Conservation (phyloP, 2,329 filamentous ascomycete species). For the Sclerotinia glacialis region DNA sequence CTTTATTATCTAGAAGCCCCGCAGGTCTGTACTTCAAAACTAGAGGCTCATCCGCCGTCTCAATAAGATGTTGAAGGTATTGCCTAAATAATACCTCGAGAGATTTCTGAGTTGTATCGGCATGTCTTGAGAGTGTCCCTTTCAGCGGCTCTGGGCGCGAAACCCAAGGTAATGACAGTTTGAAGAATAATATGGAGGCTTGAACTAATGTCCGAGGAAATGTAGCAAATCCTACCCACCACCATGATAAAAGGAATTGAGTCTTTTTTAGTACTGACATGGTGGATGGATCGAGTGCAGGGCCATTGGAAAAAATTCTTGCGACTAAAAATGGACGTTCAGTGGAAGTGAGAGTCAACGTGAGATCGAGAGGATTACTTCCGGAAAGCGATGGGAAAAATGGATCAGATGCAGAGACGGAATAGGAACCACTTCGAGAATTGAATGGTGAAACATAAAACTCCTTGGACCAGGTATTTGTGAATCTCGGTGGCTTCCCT, state of each 20-base stretch:
- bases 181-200: slow-evolving; percentile 56
- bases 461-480: slow-evolving; percentile 61
- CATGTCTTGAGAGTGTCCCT: slow-evolving; percentile 53
- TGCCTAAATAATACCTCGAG: slow-evolving; percentile 49
- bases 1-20: slow-evolving; percentile 44
- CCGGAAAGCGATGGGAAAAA: slow-evolving; percentile 43
- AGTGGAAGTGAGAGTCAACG: slow-evolving; percentile 63
- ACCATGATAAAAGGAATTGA: slow-evolving; percentile 55
- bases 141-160: slow-evolving; percentile 60
- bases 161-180: slow-evolving; percentile 59
- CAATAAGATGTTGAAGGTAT: slow-evolving; percentile 51
- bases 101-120: slow-evolving; percentile 48
- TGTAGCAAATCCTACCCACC: slow-evolving; percentile 65
- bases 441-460: slow-evolving; percentile 79
- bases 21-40: slow-evolving; percentile 54
- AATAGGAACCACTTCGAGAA: slow-evolving; percentile 55
- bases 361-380: slow-evolving; percentile 60
- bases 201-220: slow-evolving; percentile 64
- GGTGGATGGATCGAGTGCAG: slow-evolving; percentile 49
- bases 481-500: slow-evolving; percentile 42
- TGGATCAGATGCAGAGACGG: slow-evolving; percentile 49
- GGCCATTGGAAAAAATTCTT: slow-evolving; percentile 53
- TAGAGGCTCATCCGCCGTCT: slow-evolving; percentile 46
- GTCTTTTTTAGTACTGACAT: slow-evolving; percentile 47
- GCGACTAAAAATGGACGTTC: slow-evolving; percentile 57